Conservation (phyloP, 768 basidiomycete genomes). For the Suillus weaverae region DNA sequence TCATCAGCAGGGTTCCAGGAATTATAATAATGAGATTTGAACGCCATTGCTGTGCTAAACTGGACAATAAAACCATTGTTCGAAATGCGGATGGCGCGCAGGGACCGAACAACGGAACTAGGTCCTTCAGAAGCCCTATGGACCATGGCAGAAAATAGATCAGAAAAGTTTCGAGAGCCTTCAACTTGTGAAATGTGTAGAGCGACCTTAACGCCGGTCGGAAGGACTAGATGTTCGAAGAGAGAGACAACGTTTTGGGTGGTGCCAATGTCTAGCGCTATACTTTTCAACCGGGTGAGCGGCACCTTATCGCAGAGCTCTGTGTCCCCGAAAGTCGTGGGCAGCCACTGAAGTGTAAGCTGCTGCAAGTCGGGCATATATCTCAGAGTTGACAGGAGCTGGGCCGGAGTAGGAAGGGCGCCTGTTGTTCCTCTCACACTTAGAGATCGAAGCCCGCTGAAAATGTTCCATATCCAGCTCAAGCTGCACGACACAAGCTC, state of each 20-base stretch:
- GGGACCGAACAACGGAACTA: background rate
- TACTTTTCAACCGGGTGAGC: background rate
- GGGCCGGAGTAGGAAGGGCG: conserved; percentile 13
- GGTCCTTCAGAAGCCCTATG: background rate
- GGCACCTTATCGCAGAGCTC: background rate
- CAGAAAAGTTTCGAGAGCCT: background rate
- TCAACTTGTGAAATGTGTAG: background rate
- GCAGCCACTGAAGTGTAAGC: background rate
- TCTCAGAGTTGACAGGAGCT: conserved; percentile 33
- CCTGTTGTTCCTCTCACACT: conserved; percentile 27
- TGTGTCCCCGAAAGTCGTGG: too few relatives aligned
- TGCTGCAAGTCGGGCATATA: conserved; percentile 29
- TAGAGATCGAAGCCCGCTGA: conserved; percentile 35
- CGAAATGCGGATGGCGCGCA: background rate
- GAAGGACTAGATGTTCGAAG: background rate
- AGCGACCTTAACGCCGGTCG: background rate
- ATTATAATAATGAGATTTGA: background rate
- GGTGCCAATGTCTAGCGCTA: background rate
- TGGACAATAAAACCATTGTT: background rate
- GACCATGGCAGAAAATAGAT: background rate
- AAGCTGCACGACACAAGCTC: conserved; percentile 32
- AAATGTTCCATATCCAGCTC: conserved; percentile 35
- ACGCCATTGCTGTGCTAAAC: background rate
- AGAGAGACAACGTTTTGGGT: background rate
- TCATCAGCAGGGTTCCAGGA: background rate